Percentiles rank a stretch among this genome's conserved stretches.
Evolutionary conservation across 495 filamentous ascomycete species (phyloP).

Genomic region (Podospora pseudoanserina): DNA sequence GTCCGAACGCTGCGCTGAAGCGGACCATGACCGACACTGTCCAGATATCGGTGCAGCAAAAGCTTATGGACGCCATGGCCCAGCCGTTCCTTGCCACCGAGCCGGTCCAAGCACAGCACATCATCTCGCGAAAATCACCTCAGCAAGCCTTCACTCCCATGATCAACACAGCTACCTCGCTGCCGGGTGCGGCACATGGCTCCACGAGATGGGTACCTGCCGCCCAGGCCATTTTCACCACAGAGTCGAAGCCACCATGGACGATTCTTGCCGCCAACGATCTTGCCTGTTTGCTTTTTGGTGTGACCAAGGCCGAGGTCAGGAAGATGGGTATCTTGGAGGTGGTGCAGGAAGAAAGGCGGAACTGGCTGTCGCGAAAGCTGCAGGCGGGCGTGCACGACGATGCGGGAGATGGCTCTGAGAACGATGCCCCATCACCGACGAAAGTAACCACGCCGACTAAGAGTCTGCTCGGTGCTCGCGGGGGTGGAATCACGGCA

Average conservation of each 20-base stretch:
- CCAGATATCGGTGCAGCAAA: conserved; percentile 67
- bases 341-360: conserved; percentile 81
- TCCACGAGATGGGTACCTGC: conserved; percentile 85
- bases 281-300: conserved; percentile 91
- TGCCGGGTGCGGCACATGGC: conserved; percentile 59
- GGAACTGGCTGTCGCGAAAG: conserved; percentile 87
- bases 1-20: conserved; percentile 62
- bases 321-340: conserved; percentile 93
- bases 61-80: conserved; percentile 83
- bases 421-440: conserved; percentile 38
- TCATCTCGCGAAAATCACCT: conserved; percentile 36
- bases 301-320: conserved; percentile 89
- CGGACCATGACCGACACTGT: conserved; percentile 83
- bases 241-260: conserved; percentile 81
- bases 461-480: conserved; percentile 53
- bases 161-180: conserved; percentile 27
- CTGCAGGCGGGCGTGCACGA: conserved; percentile 53
- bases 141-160: conserved; percentile 39
- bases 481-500: conserved; percentile 74
- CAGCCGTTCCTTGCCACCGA: conserved; percentile 67
- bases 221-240: conserved; percentile 94
- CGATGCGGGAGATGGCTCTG: conserved; percentile 42
- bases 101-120: conserved; percentile 43
- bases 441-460: conserved; percentile 48
- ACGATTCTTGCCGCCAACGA: conserved; percentile 97